phyloP scores from a whole-genome alignment of 225 moss, liverwort and hornwort species.

The Anthoceros angustus region DNA sequence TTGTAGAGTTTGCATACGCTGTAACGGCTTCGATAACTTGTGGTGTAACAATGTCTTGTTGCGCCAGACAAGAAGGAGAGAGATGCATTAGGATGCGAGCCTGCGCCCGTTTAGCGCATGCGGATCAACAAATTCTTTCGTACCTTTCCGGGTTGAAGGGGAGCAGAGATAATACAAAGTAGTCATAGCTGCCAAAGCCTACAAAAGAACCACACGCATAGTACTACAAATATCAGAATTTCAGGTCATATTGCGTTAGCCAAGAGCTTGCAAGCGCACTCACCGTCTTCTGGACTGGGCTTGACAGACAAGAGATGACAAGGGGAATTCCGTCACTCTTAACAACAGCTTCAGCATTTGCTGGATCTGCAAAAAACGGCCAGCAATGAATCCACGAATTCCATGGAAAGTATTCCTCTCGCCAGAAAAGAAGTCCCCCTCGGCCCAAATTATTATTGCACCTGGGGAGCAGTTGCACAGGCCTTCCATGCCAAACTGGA shows the following conservation, averaged over 20 bases:
- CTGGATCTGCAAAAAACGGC: slow-evolving; percentile 31
- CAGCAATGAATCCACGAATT: not conserved
- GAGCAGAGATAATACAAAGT: slow-evolving; percentile 42
- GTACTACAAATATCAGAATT: not conserved
- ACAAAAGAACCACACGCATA: not conserved
- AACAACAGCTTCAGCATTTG: slow-evolving; percentile 47
- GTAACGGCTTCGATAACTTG: slow-evolving; percentile 46
- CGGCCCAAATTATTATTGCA: not conserved
- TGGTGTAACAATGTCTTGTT: slow-evolving; percentile 37
- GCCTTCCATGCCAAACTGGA: slow-evolving; percentile 68
- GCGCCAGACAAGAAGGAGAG: not conserved
- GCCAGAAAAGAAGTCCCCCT: too few relatives aligned
- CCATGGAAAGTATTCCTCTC: too few relatives aligned
- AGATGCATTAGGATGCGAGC: not conserved
- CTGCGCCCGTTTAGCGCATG: too few relatives aligned
- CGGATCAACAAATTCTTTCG: not conserved
- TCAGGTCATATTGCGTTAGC: not conserved
- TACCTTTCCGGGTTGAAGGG: slow-evolving; percentile 42
- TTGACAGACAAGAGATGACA: slow-evolving; percentile 58
- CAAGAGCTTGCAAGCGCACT: not conserved
- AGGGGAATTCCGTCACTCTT: slow-evolving; percentile 63
- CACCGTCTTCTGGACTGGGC: slow-evolving; percentile 75
- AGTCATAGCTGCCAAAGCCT: slow-evolving; percentile 49
- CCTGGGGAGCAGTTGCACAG: slow-evolving; percentile 71
- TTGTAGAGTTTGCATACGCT: slow-evolving; percentile 29